Percentiles rank a stretch among this genome's conserved stretches.
These are phyloP conservation scores for Cudoniella acicularis DNA, from an alignment of 495 filamentous ascomycete genomes.

Conservation along the genomic window DNA sequence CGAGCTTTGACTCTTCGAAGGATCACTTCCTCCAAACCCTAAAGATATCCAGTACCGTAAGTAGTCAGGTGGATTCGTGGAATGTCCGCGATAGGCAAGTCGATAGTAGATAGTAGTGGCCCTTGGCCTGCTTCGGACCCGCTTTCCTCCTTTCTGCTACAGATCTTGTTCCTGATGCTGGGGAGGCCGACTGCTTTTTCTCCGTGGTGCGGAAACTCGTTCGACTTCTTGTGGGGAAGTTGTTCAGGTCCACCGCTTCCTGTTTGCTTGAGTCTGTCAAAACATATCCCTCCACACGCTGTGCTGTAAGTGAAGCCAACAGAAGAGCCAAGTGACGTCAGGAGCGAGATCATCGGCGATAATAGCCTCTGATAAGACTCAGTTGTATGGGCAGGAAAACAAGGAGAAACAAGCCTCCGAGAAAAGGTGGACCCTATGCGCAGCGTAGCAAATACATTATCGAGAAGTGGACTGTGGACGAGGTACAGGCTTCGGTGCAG, in stretches of 20 bases:
- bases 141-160: neutral
- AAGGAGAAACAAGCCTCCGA: neutral
- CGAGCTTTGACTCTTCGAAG: too few relatives aligned
- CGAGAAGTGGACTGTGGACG: too few relatives aligned
- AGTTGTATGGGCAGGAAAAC: neutral
- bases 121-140: neutral
- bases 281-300: neutral
- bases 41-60: too few relatives aligned
- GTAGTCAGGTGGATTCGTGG: neutral
- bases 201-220: too few relatives aligned
- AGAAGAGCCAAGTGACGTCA: neutral
- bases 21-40: neutral
- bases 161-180: too few relatives aligned
- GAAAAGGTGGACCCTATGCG: neutral
- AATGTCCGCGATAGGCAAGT: neutral
- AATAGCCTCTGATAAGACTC: neutral
- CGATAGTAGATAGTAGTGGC: neutral
- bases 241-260: neutral
- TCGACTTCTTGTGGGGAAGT: neutral
- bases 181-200: neutral
- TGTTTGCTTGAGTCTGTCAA: neutral
- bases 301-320: too few relatives aligned
- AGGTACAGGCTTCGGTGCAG: neutral
- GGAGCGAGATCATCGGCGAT: neutral
- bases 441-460: too few relatives aligned